Evolutionary conservation across 2,329 filamentous ascomycete species (phyloP).

Genomic region (Tolypocladium nubicola): DNA sequence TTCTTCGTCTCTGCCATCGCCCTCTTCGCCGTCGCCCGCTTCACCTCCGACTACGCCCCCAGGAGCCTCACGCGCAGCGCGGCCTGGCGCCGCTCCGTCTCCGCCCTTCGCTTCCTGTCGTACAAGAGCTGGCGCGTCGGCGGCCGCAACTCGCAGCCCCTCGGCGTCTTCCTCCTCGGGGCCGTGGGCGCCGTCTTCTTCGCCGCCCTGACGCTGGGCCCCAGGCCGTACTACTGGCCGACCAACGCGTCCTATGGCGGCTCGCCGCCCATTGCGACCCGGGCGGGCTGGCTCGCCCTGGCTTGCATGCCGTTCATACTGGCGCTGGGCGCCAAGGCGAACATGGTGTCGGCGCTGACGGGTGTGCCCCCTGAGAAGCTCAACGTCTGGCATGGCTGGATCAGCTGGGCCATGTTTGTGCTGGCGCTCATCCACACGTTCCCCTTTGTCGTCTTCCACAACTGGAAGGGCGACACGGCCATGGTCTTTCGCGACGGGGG

Average conservation of each 20-base stretch:
- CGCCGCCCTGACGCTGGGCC: slow-evolving; percentile 35
- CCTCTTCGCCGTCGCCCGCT: slow-evolving; percentile 31
- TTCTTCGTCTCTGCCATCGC: slow-evolving; percentile 39
- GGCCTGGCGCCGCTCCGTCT: slow-evolving; percentile 25
- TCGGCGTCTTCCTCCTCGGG: slow-evolving; percentile 31
- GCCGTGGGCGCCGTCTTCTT: slow-evolving; percentile 33
- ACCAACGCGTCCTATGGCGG: slow-evolving; percentile 31
- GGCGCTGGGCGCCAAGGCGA: slow-evolving; percentile 42
- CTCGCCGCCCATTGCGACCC: slow-evolving; percentile 42
- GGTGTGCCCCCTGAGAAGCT: slow-evolving; percentile 47
- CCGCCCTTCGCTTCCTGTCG: slow-evolving; percentile 8
- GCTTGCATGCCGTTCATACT: slow-evolving; percentile 41
- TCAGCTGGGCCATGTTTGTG: slow-evolving; percentile 44
- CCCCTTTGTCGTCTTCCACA: slow-evolving; percentile 45
- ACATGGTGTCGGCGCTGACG: slow-evolving; percentile 41
- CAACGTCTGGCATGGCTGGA: slow-evolving; percentile 44
- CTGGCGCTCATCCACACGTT: slow-evolving; percentile 48
- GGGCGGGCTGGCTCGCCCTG: slow-evolving; percentile 41
- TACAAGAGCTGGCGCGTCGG: slow-evolving; percentile 12
- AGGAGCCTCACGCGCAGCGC: slow-evolving; percentile 13
- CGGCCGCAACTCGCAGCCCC: slow-evolving; percentile 30
- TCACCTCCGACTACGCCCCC: slow-evolving; percentile 19
- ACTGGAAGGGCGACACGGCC: slow-evolving; percentile 35
- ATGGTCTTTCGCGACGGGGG: slow-evolving; percentile 31
- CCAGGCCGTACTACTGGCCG: slow-evolving; percentile 46